These are phyloP conservation scores for Corchorus capsularis DNA, from an alignment of 345 rosid species.

Conservation along the genomic window DNA sequence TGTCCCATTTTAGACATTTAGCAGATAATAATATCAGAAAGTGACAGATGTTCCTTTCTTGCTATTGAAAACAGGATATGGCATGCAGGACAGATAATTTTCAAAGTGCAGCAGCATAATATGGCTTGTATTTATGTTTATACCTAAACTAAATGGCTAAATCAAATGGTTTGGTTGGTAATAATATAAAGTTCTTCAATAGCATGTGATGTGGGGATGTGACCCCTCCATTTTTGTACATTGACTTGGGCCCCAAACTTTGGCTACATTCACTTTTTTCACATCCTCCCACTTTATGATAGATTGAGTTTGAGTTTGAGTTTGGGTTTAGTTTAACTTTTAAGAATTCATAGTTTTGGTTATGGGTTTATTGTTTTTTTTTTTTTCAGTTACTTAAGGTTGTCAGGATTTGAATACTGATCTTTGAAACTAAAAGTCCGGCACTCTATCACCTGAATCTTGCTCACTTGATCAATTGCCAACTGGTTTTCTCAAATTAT, in stretches of 20 bases:
- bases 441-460: no score
- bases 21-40: conserved; percentile 4
- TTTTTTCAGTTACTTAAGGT: no score
- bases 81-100: background rate
- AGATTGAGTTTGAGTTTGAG: background rate
- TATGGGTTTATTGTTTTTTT: no score
- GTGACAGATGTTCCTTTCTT: conserved; percentile 8
- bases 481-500: no score
- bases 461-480: no score
- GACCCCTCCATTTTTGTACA: background rate
- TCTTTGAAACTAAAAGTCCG: no score
- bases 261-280: background rate
- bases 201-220: conserved; percentile 16
- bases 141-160: background rate
- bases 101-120: background rate
- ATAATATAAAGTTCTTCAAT: background rate
- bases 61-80: background rate
- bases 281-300: background rate
- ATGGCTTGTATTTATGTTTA: background rate
- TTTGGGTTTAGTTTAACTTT: background rate
- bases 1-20: background rate
- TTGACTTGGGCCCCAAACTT: background rate
- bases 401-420: no score
- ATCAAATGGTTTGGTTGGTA: background rate
- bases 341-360: background rate